Evolutionary conservation across 306 rosid genomes (phyloP).

Genomic region (Dryas octopetala): DNA sequence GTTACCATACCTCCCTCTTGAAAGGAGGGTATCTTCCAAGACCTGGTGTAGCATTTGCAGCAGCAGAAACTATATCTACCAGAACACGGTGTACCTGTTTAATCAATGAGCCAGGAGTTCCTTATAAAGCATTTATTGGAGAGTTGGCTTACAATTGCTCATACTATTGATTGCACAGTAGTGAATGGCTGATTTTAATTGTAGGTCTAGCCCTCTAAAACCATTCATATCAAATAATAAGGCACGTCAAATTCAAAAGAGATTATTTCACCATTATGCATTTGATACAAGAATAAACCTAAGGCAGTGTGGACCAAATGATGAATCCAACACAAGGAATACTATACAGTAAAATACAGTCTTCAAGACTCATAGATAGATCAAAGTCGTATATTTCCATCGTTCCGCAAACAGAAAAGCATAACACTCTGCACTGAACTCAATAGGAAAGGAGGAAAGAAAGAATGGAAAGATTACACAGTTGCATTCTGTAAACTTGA

Average conservation of each 20-base stretch:
- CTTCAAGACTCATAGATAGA: not conserved
- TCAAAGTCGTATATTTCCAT: not conserved
- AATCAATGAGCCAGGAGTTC: conserved; percentile 25
- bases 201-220: not conserved
- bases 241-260: not conserved
- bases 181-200: not conserved
- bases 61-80: conserved; percentile 77
- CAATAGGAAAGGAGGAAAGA: not conserved
- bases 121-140: conserved; percentile 14
- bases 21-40: conserved; percentile 98
- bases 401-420: not conserved
- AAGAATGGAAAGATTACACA: too few species aligned
- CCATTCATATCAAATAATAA: not conserved
- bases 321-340: not conserved
- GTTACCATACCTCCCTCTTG: conserved; percentile 82
- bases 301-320: not conserved
- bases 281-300: not conserved
- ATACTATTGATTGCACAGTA: not conserved
- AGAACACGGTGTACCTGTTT: conserved; percentile 86
- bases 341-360: not conserved
- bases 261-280: not conserved
- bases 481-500: not conserved
- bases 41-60: conserved; percentile 96
- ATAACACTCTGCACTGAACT: not conserved
- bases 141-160: conserved; percentile 4